phyloP scores from a whole-genome alignment of 495 filamentous ascomycete genomes.

The Xylaria bambusicola region DNA sequence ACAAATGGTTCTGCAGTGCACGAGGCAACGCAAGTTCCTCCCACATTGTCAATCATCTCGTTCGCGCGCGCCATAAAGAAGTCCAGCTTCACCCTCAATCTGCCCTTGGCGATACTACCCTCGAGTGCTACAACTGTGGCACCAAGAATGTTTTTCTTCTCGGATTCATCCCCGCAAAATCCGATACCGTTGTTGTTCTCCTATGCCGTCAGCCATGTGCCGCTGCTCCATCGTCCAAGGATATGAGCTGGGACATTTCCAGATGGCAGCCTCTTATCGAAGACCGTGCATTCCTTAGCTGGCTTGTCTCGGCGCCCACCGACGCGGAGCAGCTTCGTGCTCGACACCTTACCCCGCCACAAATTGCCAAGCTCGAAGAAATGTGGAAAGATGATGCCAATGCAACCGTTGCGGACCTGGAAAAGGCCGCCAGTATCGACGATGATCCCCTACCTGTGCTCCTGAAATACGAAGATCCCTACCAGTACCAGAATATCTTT shows the following conservation, averaged over 20 bases:
- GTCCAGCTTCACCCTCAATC: constrained; percentile 95
- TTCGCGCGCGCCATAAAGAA: constrained; percentile 97
- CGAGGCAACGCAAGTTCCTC: constrained; percentile 95
- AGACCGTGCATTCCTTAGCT: constrained; percentile 90
- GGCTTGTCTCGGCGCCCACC: constrained; percentile 87
- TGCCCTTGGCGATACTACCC: constrained; percentile 92
- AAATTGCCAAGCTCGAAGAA: constrained; percentile 96
- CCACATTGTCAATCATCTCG: constrained; percentile 97
- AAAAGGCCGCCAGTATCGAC: constrained; percentile 90
- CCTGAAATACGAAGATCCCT: constrained; percentile 94
- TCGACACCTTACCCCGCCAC: constrained; percentile 87
- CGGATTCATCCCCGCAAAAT: constrained; percentile 99
- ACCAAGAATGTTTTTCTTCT: constrained; percentile 99
- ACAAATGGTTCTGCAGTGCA: constrained; percentile 99
- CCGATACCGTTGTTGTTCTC: constrained; percentile 95
- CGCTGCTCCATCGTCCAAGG: constrained; percentile 92
- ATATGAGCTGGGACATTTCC: constrained; percentile 99
- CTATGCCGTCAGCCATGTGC: constrained; percentile 97
- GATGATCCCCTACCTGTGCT: constrained; percentile 94
- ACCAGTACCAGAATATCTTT: constrained; percentile 99
- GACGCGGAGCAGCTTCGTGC: constrained; percentile 96
- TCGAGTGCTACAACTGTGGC: constrained; percentile 99
- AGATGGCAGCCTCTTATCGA: constrained; percentile 98
- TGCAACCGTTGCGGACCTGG: constrained; percentile 88
- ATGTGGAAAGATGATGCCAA: constrained; percentile 97